phyloP scores from a whole-genome alignment of 345 rosid genomes.

The Gossypium ekmanianum region DNA sequence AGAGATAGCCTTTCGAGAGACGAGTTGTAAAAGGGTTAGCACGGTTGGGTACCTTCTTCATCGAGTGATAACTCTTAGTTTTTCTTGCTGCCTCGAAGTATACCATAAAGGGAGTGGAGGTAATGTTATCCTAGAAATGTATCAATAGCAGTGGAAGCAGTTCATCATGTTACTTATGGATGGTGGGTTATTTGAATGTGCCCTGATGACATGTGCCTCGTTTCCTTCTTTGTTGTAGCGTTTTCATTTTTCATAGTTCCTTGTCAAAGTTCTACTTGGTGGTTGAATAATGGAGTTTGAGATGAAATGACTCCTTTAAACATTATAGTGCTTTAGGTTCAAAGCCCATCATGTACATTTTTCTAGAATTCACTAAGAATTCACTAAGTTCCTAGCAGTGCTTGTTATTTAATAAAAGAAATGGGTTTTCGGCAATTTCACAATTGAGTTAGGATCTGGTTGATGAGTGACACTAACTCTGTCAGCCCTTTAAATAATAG shows the following conservation, averaged over 20 bases:
- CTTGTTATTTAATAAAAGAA: no score
- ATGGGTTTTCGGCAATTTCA: no score
- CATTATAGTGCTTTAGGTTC: no score
- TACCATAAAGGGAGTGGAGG: background rate
- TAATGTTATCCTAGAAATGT: background rate
- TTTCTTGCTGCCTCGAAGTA: background rate
- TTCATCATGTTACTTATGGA: background rate
- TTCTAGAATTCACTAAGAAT: no score
- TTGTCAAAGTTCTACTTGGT: background rate
- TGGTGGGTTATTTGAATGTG: background rate
- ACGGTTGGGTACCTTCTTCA: no score
- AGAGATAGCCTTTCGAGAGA: slow-evolving; percentile 42
- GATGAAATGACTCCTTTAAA: slow-evolving; percentile 8
- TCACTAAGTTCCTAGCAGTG: no score
- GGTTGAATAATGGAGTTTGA: background rate
- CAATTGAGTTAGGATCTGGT: no score
- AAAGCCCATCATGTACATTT: no score
- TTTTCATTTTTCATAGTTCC: background rate
- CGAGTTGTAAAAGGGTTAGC: slow-evolving; percentile 48
- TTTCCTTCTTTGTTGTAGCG: background rate
- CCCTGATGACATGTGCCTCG: background rate
- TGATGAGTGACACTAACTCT: no score
- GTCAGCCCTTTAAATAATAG: no score
- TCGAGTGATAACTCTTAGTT: background rate
- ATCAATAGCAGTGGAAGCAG: slow-evolving; percentile 13